phyloP scores from a whole-genome alignment of 139 green algal genomes.

The Monoraphidium neglectum region DNA sequence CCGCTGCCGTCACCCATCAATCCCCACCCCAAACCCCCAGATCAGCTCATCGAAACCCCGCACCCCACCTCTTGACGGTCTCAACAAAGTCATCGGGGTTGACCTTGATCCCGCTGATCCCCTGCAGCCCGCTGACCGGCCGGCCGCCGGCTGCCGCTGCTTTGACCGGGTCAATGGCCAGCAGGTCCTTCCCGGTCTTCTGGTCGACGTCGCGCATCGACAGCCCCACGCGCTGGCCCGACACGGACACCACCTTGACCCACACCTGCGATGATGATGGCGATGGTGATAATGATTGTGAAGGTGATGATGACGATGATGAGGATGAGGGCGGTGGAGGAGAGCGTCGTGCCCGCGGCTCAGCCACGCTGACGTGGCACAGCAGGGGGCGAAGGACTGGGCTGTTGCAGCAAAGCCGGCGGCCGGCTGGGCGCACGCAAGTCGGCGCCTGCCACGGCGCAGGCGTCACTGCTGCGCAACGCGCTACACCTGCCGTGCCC shows the following conservation, averaged over 20 bases:
- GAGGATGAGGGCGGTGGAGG: too few species aligned
- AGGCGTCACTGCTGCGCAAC: too few species aligned
- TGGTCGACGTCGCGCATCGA: conserved; percentile 97
- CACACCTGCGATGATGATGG: conserved; percentile 69
- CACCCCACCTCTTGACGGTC: conserved; percentile 14
- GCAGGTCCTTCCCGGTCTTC: conserved; percentile 21
- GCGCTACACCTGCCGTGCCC: too few species aligned
- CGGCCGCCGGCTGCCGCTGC: conserved; percentile 4
- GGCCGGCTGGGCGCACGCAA: too few species aligned
- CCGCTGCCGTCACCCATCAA: conserved; percentile 10
- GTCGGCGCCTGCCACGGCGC: too few species aligned
- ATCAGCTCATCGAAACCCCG: not conserved
- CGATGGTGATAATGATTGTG: too few species aligned
- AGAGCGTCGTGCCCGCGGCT: too few species aligned
- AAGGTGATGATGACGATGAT: too few species aligned
- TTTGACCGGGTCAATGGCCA: conserved; percentile 15
- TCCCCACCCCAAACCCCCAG: not conserved
- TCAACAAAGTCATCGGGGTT: conserved; percentile 52
- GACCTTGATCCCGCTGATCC: conserved; percentile 84
- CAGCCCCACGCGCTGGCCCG: conserved; percentile 72
- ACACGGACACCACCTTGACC: conserved; percentile 78
- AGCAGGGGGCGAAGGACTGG: too few species aligned
- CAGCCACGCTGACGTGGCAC: too few species aligned
- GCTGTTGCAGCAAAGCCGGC: too few species aligned
- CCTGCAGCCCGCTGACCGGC: conserved; percentile 53